These are phyloP conservation scores for Suhomyces tanzawaensis DNA, from an alignment of 805 yeast species.

Conservation along the genomic window DNA sequence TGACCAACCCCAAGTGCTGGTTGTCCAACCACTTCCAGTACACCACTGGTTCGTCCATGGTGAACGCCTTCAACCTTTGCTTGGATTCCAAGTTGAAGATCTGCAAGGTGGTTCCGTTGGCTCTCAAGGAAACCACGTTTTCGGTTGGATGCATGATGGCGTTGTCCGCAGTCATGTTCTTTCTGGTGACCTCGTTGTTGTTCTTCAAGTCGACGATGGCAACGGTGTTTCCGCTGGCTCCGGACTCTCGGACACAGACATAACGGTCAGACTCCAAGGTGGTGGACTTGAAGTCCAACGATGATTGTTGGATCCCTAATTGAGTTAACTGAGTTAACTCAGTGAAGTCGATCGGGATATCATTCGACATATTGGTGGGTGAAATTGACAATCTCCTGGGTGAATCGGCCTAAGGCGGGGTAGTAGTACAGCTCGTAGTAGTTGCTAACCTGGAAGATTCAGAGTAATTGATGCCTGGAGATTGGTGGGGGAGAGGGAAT, in stretches of 20 bases:
- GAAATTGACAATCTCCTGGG: background rate
- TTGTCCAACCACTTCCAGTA: slow-evolving; percentile 93
- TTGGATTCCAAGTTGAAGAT: slow-evolving; percentile 86
- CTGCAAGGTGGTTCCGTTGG: slow-evolving; percentile 94
- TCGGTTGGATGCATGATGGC: slow-evolving; percentile 95
- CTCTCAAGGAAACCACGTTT: slow-evolving; percentile 87
- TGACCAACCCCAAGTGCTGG: slow-evolving; percentile 75
- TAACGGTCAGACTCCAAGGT: slow-evolving; percentile 91
- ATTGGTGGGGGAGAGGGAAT: background rate
- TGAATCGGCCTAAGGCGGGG: background rate
- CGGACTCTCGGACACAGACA: slow-evolving; percentile 75
- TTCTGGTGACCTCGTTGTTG: slow-evolving; percentile 76
- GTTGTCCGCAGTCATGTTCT: slow-evolving; percentile 95
- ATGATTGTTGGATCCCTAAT: slow-evolving; percentile 79
- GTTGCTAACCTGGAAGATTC: background rate
- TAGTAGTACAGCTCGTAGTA: background rate
- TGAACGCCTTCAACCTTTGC: slow-evolving; percentile 84
- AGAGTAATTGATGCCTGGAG: no score
- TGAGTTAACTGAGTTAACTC: slow-evolving; percentile 87
- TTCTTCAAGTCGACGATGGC: slow-evolving; percentile 85
- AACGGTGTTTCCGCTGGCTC: slow-evolving; percentile 72
- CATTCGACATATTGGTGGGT: slow-evolving; percentile 26
- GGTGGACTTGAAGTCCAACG: slow-evolving; percentile 89
- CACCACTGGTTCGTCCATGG: slow-evolving; percentile 82
- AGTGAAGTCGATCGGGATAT: slow-evolving; percentile 95